Conservation (phyloP, 805 yeast genomes). For the Teunomyces funiuensis region DNA sequence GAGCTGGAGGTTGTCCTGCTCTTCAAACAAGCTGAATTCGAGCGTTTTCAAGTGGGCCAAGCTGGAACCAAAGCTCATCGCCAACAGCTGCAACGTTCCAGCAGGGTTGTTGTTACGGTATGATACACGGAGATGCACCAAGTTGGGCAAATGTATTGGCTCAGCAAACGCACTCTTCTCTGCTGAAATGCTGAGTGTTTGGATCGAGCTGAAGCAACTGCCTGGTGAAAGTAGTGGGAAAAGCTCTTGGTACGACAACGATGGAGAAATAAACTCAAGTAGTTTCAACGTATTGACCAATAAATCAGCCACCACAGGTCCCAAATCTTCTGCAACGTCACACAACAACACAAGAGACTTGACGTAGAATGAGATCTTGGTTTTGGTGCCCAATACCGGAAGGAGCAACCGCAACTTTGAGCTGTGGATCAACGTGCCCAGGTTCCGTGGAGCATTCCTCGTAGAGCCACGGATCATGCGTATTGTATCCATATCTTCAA, state of each 20-base stretch:
- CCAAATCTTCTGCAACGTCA: constrained; percentile 3
- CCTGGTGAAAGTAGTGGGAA: neutral
- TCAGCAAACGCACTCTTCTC: neutral
- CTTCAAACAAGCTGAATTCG: constrained; percentile 16
- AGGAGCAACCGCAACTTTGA: constrained; percentile 12
- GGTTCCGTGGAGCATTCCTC: constrained; percentile 10
- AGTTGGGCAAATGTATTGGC: constrained; percentile 9
- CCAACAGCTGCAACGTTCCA: constrained; percentile 8
- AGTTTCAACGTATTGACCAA: neutral
- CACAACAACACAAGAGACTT: constrained; percentile 9
- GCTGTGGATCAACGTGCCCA: constrained; percentile 20
- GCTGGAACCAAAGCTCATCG: constrained; percentile 5
- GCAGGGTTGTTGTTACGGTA: constrained; percentile 7
- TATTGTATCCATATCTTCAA: constrained; percentile 11
- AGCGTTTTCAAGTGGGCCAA: constrained; percentile 12
- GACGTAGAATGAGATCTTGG: constrained; percentile 14
- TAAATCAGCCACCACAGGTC: neutral
- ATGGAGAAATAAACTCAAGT: constrained; percentile 1
- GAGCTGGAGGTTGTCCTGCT: constrained; percentile 12
- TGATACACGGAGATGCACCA: constrained; percentile 14
- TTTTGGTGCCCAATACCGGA: constrained; percentile 11
- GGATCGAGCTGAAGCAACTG: neutral
- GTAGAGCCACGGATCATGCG: constrained; percentile 10
- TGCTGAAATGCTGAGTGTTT: constrained; percentile 2
- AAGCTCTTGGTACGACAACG: constrained; percentile 3